Conservation (phyloP, 2,329 filamentous ascomycete genomes). For the Diaporthe sp. region DNA sequence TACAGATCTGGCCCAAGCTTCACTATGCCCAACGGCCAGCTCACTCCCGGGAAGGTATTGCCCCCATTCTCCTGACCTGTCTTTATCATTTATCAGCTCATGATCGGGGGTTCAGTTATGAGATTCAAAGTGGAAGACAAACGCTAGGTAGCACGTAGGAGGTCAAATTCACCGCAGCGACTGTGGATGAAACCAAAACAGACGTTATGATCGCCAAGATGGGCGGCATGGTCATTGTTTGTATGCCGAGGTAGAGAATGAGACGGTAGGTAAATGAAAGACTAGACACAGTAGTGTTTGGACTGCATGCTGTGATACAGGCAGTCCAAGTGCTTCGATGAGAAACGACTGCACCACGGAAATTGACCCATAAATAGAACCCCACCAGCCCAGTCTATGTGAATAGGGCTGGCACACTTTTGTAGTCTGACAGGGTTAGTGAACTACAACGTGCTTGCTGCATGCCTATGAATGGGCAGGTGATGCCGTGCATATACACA, state of each 20-base stretch:
- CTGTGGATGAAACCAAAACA: background rate
- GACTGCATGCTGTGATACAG: background rate
- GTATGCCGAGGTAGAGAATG: background rate
- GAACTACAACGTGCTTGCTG: conserved; percentile 16
- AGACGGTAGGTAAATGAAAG: background rate
- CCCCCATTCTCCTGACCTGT: conserved; percentile 57
- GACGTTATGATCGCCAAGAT: background rate
- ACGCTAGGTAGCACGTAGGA: conserved; percentile 47
- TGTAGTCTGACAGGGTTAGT: background rate
- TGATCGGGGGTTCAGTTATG: background rate
- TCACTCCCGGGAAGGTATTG: conserved; percentile 62
- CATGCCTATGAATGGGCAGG: conserved; percentile 15
- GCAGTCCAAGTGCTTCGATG: no score
- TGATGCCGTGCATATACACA: background rate
- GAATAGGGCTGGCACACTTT: background rate
- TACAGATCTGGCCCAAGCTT: conserved; percentile 62
- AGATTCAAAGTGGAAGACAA: background rate
- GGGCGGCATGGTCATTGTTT: background rate
- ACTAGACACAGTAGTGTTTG: background rate
- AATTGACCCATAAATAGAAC: background rate
- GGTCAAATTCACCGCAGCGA: conserved; percentile 41
- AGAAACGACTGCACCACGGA: no score
- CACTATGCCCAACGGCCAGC: conserved; percentile 58
- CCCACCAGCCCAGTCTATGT: background rate
- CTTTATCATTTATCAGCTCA: conserved; percentile 42